Evolutionary conservation across 2,329 filamentous ascomycete genomes (phyloP).

Genomic region (Massarina eburnea): DNA sequence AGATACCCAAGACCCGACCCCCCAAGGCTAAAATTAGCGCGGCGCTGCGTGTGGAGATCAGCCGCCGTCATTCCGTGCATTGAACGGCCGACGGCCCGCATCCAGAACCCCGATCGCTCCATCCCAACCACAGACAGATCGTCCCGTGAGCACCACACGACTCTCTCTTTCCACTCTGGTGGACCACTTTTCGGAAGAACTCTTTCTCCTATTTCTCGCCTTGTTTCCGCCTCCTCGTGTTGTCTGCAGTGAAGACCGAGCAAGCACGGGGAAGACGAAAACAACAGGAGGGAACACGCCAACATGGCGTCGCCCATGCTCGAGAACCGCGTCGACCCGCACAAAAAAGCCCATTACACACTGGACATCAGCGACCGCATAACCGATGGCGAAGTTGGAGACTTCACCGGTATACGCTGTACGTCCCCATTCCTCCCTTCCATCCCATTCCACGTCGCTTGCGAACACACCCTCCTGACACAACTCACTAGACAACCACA

Average conservation of each 20-base stretch:
- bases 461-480: constrained; percentile 11
- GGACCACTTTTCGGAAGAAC: background rate
- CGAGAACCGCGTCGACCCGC: constrained; percentile 39
- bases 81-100: background rate
- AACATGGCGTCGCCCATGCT: constrained; percentile 42
- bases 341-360: constrained; percentile 43
- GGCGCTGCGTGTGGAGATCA: background rate
- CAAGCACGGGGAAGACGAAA: background rate
- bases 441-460: background rate
- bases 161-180: background rate
- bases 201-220: too few relatives aligned
- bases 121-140: background rate
- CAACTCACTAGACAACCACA: constrained; percentile 54
- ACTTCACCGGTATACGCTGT: constrained; percentile 41
- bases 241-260: too few relatives aligned
- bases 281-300: background rate
- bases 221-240: too few relatives aligned
- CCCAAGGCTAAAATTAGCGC: constrained; percentile 1
- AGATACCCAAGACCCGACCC: background rate
- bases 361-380: constrained; percentile 41
- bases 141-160: background rate
- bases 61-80: constrained; percentile 1
- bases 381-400: constrained; percentile 19
- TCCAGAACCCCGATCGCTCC: background rate
- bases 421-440: constrained; percentile 8